A percentile compares a stretch with the other conserved stretches of the same genome.
These are phyloP conservation scores for Rhodocollybia butyracea DNA, from an alignment of 768 basidiomycete genomes.

Conservation along the genomic window DNA sequence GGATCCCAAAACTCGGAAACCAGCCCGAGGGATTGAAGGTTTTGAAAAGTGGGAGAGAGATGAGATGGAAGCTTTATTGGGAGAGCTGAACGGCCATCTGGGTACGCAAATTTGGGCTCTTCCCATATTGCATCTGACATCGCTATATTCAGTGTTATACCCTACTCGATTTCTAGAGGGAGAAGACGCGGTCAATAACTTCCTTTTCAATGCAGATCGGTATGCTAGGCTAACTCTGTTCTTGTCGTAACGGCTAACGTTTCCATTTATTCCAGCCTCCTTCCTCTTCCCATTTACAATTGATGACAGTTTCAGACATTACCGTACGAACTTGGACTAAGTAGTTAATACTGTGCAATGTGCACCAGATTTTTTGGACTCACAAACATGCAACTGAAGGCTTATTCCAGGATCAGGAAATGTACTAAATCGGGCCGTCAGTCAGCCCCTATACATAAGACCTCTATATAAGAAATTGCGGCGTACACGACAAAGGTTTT, in stretches of 20 bases:
- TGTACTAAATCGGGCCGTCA: too few relatives aligned
- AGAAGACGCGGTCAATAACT: constrained; percentile 91
- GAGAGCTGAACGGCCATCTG: constrained; percentile 78
- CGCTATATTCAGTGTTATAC: constrained; percentile 60
- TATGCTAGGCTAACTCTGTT: constrained; percentile 23
- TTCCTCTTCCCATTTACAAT: constrained; percentile 75
- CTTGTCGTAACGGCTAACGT: not conserved
- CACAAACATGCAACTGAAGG: too few relatives aligned
- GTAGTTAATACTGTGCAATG: too few relatives aligned
- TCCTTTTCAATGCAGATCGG: constrained; percentile 88
- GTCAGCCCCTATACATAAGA: too few relatives aligned
- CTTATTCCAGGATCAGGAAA: too few relatives aligned
- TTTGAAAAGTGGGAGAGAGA: constrained; percentile 83
- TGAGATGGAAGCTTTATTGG: constrained; percentile 84
- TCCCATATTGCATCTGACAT: not conserved
- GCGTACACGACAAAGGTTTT: too few relatives aligned
- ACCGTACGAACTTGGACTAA: not conserved
- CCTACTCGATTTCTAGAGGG: constrained; percentile 87
- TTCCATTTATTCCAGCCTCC: constrained; percentile 38
- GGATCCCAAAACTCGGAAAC: constrained; percentile 35
- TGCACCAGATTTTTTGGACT: too few relatives aligned
- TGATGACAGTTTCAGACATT: constrained; percentile 20
- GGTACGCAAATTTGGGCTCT: constrained; percentile 45
- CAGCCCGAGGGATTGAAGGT: constrained; percentile 54
- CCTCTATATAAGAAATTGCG: too few relatives aligned